Evolutionary conservation across 2,329 filamentous ascomycete species (phyloP), one percentile per base, ranked within the genome.

Genomic region (Rhytidhysteron rufulum): DNA sequence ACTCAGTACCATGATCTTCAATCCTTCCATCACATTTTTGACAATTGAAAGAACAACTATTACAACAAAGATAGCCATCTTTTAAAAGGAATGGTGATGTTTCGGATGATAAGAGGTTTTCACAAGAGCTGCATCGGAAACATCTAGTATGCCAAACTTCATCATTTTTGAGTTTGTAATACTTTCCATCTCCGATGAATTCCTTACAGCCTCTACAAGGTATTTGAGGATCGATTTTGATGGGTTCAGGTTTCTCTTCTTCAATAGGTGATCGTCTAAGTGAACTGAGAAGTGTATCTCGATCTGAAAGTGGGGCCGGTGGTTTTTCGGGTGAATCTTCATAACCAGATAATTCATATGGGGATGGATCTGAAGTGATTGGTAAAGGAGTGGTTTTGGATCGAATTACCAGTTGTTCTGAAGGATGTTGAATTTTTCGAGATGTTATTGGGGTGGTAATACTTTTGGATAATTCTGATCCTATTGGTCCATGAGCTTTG

Each of bases 101-200:
- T 11, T 32, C 32, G 6, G 41, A 29, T 24, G 20, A 27, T 16
- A 43, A 27, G 20, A 31, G 31, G 15, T 40, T 33, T 9, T 36
- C 29, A 32, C 41, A 43, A 5, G 31, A 36, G 20, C 19, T 35
- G 21, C 41, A 43, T 10, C 41, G 41, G 25, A 43, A 43, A 25
- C 41, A 43, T 21, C 15, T n/a, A n/a, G 24, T 19, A 21, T 43
- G 41, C 24, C 31, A 43, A 13, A 27, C 24, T n/a, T 16, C 13
- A 20, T 29, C 6, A 3, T 4, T 4, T 10, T 8, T 9, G 17
- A 43, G 31, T 4, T 11, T 31, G 18, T 40, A 40, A 22, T 34
- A 25, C 18, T 36, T 34, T 9, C 18, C n/a, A 11, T 18, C 24
- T 19, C 22, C 6, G 18, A 40, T 36, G 13, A 19, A 10, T 18